Evolutionary conservation across 2,329 filamentous ascomycete species (phyloP).

Genomic region (Pseudocercospora crystallina): DNA sequence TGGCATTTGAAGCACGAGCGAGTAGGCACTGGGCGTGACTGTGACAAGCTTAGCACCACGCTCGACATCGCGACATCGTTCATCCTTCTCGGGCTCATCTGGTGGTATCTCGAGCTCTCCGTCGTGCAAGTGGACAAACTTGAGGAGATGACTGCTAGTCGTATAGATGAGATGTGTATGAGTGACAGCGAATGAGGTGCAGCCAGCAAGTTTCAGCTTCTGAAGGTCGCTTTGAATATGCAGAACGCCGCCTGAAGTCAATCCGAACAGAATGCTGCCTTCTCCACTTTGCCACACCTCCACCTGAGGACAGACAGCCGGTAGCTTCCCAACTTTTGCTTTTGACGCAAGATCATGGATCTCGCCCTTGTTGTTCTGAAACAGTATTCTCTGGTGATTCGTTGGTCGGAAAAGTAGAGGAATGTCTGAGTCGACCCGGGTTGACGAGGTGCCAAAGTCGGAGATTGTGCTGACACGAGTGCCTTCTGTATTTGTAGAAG

Average conservation of each 20-base stretch:
- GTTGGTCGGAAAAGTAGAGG: conserved; percentile 15
- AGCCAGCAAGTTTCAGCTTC: conserved; percentile 74
- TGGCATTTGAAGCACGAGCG: conserved; percentile 88
- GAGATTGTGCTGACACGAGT: conserved; percentile 14
- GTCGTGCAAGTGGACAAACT: conserved; percentile 79
- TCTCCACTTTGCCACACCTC: conserved; percentile 40
- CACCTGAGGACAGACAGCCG: conserved; percentile 26
- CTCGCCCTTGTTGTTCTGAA: conserved; percentile 21
- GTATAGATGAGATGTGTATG: conserved; percentile 84
- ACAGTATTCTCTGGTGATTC: conserved; percentile 25
- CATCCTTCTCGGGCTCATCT: conserved; percentile 88
- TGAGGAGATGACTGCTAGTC: conserved; percentile 86
- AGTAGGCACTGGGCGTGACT: conserved; percentile 84
- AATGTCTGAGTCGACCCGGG: conserved; percentile 9
- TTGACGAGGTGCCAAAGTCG: conserved; percentile 15
- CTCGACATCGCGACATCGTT: conserved; percentile 88
- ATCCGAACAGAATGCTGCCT: conserved; percentile 53
- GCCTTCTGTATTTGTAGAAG: conserved; percentile 16
- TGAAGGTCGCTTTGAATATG: conserved; percentile 52
- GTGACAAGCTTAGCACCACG: conserved; percentile 83
- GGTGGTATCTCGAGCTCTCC: conserved; percentile 75
- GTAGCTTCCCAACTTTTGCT: conserved; percentile 19
- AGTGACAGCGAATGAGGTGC: conserved; percentile 85
- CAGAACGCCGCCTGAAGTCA: conserved; percentile 74
- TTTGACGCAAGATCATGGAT: conserved; percentile 13